phyloP scores from a whole-genome alignment of 306 rosid genomes.

The Quercus mongolica region DNA sequence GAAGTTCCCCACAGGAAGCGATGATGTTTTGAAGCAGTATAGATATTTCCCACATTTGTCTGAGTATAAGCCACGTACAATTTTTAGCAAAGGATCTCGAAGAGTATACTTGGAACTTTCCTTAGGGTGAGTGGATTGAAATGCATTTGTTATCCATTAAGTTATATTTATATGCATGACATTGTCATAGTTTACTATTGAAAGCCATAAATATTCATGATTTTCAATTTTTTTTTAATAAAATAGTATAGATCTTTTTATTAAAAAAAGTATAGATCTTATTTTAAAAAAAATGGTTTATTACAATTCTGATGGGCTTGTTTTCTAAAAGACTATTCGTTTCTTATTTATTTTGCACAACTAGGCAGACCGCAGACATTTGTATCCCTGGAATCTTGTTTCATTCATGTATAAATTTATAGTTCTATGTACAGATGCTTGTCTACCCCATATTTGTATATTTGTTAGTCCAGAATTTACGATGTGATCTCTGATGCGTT shows the following conservation, averaged over 20 bases:
- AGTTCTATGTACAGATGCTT: neutral
- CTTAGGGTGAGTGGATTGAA: constrained; percentile 69
- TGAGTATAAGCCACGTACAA: constrained; percentile 36
- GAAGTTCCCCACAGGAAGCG: constrained; percentile 61
- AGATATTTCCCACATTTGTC: constrained; percentile 54
- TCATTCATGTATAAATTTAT: neutral
- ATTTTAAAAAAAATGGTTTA: neutral
- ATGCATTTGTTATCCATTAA: constrained; percentile 6
- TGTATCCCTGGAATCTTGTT: neutral
- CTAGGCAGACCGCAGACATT: neutral
- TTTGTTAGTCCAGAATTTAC: neutral
- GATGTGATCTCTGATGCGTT: neutral
- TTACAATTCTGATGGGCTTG: neutral
- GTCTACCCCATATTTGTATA: neutral
- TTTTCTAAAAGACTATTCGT: neutral
- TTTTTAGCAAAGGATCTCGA: constrained; percentile 41
- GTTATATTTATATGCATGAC: neutral
- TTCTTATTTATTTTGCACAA: neutral
- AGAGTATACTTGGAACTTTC: constrained; percentile 78
- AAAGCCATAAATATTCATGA: neutral
- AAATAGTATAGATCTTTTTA: neutral
- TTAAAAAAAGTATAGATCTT: neutral
- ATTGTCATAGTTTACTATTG: neutral
- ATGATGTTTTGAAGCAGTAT: constrained; percentile 53
- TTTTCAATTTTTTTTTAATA: neutral